Percentiles rank a stretch among this genome's conserved stretches.
Conservation (phyloP, 176 grass and related monocot genomes). For the Alopecurus myosuroides region DNA sequence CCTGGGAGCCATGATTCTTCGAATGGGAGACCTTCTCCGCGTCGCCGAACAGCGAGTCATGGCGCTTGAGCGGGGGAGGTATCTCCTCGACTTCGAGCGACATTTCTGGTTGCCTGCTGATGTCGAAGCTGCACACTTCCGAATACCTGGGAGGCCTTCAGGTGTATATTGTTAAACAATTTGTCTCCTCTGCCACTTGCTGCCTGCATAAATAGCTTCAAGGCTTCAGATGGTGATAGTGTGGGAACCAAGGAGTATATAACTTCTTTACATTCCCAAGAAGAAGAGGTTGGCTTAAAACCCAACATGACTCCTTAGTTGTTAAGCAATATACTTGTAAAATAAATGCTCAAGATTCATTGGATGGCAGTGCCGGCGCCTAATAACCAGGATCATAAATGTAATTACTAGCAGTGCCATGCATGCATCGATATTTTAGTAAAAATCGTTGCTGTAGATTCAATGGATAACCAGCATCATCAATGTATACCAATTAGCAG, state of each 20-base stretch:
- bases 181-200: background rate
- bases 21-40: conserved; percentile 43
- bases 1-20: conserved; percentile 23
- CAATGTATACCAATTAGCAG: background rate
- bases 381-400: background rate
- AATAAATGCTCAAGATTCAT: background rate
- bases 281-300: background rate
- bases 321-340: background rate
- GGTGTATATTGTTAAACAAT: background rate
- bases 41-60: conserved; percentile 46
- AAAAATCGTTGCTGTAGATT: background rate
- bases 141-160: background rate
- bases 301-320: background rate
- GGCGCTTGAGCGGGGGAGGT: background rate
- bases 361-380: background rate
- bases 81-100: background rate
- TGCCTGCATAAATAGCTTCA: background rate
- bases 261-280: conserved; percentile 19
- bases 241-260: conserved; percentile 18
- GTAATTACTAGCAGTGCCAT: too few relatives aligned
- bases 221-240: background rate
- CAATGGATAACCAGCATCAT: background rate
- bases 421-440: background rate
- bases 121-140: background rate
- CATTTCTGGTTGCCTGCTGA: background rate